Evolutionary conservation across 768 basidiomycete species (phyloP), one percentile per base, ranked within the genome.

Genomic region (Paxillus rubicundulus): DNA sequence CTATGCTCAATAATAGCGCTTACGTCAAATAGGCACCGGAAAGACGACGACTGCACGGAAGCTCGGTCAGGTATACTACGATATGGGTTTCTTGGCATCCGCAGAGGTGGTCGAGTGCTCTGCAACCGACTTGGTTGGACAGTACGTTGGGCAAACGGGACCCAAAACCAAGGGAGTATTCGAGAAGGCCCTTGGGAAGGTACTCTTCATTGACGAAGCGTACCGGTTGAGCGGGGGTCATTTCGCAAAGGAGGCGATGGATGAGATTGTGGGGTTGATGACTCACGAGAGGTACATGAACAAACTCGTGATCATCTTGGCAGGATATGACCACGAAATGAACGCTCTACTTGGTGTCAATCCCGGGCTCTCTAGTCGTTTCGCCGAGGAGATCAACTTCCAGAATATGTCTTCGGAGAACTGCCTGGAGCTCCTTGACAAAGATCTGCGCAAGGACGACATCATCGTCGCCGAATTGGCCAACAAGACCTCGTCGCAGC

Each of bases 201-300:
- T 89, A 3, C 75, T 87, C 5, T 88, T 89, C 69, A 75, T 88
- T 43, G 86, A 88, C 50, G 87, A 89, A 59, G 87, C 86, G 0
- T 89, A 89, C 58, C 74, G 85, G 10, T 70, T 89, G 21, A 68
- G 74, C 9, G 75, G 83, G 49, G 85, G 85, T 1, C 79, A 71
- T 6, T 89, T 86, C 56, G 84, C 85, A 2, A 77, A 86, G 60
- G 87, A 89, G 60, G 87, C 87, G 10, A 77, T 87, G 36, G 87
- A 89, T 59, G 87, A 89, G 57, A 62, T 89, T n/a, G 87, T 88
- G 5, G 79, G 79, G 5, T 60, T 82, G 13, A 71, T 88, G 54
- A 88, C 87, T 2, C 70, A 84, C 40, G 78, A 82, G 4, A 70
- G 67, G 24, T 88, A 75, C 72, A 74, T 76, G 58, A 72, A 74